Evolutionary conservation across 2,329 filamentous ascomycete genomes (phyloP).

Genomic region (Colletotrichum tamarilloi): DNA sequence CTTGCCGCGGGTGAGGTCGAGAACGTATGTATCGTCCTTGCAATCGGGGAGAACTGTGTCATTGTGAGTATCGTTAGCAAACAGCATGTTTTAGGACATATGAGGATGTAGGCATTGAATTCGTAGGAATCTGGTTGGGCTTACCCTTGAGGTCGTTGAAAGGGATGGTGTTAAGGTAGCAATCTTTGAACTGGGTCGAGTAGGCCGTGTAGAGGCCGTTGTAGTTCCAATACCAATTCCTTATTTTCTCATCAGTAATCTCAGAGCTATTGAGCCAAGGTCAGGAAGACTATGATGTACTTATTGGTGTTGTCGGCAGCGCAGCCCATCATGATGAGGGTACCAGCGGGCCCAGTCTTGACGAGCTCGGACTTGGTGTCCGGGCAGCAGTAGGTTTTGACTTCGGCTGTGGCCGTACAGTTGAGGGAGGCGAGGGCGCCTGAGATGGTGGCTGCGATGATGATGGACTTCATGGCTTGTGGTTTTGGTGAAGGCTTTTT

Average conservation of each 20-base stretch:
- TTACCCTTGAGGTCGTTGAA: conserved; percentile 34
- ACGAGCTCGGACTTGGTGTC: conserved; percentile 34
- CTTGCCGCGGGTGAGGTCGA: conserved; percentile 33
- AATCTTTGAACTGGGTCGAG: conserved; percentile 34
- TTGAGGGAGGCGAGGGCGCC: conserved; percentile 35
- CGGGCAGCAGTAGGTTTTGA: conserved; percentile 37
- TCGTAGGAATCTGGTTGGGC: background rate
- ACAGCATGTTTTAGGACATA: too few species aligned
- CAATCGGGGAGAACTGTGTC: conserved; percentile 32
- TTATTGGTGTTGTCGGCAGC: conserved; percentile 34
- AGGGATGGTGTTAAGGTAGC: conserved; percentile 30
- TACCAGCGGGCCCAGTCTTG: conserved; percentile 28
- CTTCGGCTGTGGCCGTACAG: conserved; percentile 27
- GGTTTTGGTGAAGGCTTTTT: background rate
- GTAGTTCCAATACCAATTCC: conserved; percentile 37
- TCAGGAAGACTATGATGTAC: background rate
- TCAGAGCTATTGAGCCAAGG: background rate
- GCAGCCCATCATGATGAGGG: conserved; percentile 34
- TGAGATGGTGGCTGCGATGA: conserved; percentile 5
- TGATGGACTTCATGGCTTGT: conserved; percentile 15
- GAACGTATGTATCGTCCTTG: conserved; percentile 33
- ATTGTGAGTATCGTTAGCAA: background rate
- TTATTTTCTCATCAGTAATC: background rate
- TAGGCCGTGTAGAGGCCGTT: conserved; percentile 36
- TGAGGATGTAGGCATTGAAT: background rate